Base-by-base conservation (phyloP, 2,329 filamentous ascomycete species). In the Fusarium xylarioides region DNA sequence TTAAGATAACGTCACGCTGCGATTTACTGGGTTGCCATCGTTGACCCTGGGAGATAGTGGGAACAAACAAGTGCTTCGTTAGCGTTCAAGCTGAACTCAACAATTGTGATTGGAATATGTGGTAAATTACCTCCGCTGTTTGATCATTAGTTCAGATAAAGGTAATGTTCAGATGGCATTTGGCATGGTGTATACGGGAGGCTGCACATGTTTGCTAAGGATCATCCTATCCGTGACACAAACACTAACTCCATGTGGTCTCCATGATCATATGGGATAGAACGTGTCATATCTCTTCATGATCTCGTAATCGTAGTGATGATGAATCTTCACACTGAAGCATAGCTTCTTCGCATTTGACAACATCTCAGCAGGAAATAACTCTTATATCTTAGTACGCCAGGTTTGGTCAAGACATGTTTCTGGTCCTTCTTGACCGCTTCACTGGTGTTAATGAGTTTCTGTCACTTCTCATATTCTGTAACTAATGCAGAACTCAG, bases 401-500 rank as follows among this genome's bases (percentile, higher is more conserved):
- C 18, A 26, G 16, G 18, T 8, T 6, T 21, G 11, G 9, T 53
- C n/a, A 53, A 4, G 9, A 7, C 2, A 21, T 4, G 4, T 4
- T 18, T n/a, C 26, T 10, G 11, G 11, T 11, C 19, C 2, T n/a
- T 21, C 2, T 14, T 42, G 35, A 14, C 15, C 34, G 5, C 35
- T 42, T 28, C 7, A 14, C 23, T 37, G n/a, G 3, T 14, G 18
- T 7, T 1, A 3, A 16, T 2, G 15, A 14, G 21, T n/a, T 42
- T 54, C 4, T 28, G 1, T 68, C 50, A 68, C 34, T 32, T 68
- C n/a, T 63, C 66, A 68, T 15, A 50, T 56, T 32, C 11, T 18
- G 9, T 1, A 47, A 21, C 21, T n/a, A 1, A 23, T 30, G 2
- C 19, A 21, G 12, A 7, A 30, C 7, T 11, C 7, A 32, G 35